phyloP scores from a whole-genome alignment of 306 rosid genomes.

The Cucurbita maxima region DNA sequence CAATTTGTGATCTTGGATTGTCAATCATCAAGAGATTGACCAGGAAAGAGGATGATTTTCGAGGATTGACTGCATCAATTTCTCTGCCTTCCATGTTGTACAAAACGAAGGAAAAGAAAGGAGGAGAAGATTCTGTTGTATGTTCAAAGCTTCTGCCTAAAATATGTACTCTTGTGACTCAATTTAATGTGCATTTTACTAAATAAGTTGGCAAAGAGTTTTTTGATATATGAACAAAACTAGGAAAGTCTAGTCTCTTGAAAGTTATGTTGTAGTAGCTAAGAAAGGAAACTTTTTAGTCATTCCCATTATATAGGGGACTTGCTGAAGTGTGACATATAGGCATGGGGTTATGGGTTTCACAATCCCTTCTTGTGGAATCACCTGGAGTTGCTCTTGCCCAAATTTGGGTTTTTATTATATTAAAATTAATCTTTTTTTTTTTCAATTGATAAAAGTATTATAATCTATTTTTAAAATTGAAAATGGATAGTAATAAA shows the following conservation, averaged over 20 bases:
- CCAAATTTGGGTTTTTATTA: too few species aligned
- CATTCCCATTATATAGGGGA: background rate
- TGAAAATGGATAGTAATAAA: background rate
- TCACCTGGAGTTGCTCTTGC: background rate
- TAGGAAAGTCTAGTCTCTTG: background rate
- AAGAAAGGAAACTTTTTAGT: background rate
- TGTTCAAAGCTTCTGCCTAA: constrained; percentile 6
- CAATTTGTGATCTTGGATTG: constrained; percentile 84
- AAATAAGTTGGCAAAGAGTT: background rate
- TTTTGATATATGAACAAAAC: background rate
- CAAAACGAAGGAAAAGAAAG: constrained; percentile 54
- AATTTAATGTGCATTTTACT: background rate
- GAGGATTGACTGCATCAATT: constrained; percentile 31
- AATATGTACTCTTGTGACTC: constrained; percentile 3
- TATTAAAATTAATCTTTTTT: background rate
- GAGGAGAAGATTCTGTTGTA: constrained; percentile 60
- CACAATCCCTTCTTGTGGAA: background rate
- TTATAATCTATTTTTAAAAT: background rate
- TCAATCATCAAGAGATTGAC: constrained; percentile 54
- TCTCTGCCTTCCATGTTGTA: constrained; percentile 63
- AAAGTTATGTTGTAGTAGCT: background rate
- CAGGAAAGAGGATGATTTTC: constrained; percentile 47
- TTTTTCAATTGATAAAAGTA: background rate
- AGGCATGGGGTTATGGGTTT: background rate
- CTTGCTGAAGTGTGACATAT: background rate